Percentiles rank a stretch among this genome's conserved stretches.
phyloP scores from a whole-genome alignment of 192 early-diverging fungal genomes.

The Entomortierella beljakovae region DNA sequence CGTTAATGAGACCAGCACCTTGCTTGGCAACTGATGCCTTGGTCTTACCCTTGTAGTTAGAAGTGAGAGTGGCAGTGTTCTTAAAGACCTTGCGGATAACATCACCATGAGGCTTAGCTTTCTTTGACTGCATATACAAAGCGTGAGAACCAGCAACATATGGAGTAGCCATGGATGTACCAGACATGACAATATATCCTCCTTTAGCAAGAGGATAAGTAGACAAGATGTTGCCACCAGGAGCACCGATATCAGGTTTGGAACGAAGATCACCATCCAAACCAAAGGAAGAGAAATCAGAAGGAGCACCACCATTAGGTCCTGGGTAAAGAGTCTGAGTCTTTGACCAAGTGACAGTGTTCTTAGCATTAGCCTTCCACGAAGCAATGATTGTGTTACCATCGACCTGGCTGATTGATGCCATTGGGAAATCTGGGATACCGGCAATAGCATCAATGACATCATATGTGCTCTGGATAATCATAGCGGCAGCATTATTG shows the following conservation, averaged over 20 bases:
- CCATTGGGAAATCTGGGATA: constrained; percentile 27
- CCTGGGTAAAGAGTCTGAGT: background rate
- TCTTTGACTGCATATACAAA: constrained; percentile 55
- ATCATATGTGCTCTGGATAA: constrained; percentile 30
- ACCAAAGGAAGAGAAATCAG: constrained; percentile 71
- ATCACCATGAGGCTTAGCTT: constrained; percentile 12
- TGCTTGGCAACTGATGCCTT: constrained; percentile 49
- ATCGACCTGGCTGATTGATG: constrained; percentile 24
- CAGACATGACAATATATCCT: constrained; percentile 57
- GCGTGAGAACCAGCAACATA: constrained; percentile 63
- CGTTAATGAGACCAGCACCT: constrained; percentile 68
- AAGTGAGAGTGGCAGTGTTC: constrained; percentile 30
- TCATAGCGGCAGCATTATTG: constrained; percentile 24
- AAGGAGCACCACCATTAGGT: constrained; percentile 57
- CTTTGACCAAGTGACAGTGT: background rate
- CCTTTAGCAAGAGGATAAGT: constrained; percentile 58
- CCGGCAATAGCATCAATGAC: background rate
- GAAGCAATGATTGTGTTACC: constrained; percentile 36
- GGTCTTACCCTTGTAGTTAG: constrained; percentile 29
- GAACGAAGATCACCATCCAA: constrained; percentile 68
- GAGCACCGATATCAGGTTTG: constrained; percentile 63
- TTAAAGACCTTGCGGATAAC: constrained; percentile 32
- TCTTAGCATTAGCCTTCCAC: constrained; percentile 24
- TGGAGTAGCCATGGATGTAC: constrained; percentile 74
- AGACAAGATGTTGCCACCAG: constrained; percentile 66